Conservation (phyloP, 2,329 filamentous ascomycete species). For the Myriosclerotinia scirpicola region DNA sequence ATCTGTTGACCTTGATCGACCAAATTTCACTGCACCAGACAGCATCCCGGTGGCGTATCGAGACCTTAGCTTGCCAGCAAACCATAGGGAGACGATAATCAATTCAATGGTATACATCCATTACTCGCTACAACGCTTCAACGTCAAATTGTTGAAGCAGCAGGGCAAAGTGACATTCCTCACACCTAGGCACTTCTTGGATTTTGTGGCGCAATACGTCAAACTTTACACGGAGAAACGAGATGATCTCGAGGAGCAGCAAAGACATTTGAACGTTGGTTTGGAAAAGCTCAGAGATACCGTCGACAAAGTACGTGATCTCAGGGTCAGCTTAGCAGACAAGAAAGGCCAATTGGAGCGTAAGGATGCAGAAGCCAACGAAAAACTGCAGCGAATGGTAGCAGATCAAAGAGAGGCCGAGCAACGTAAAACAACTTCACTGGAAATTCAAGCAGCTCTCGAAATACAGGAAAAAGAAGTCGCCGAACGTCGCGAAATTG, state of each 20-base stretch:
- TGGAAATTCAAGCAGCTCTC: constrained; percentile 84
- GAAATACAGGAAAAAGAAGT: constrained; percentile 90
- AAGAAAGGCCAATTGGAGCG: constrained; percentile 92
- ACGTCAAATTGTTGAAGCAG: constrained; percentile 82
- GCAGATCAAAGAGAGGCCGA: constrained; percentile 94
- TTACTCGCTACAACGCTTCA: constrained; percentile 89
- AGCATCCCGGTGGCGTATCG: constrained; percentile 92
- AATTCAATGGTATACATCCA: constrained; percentile 99
- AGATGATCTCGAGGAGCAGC: constrained; percentile 96
- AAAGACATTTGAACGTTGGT: constrained; percentile 96
- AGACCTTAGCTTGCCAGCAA: constrained; percentile 78
- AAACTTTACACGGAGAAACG: constrained; percentile 97
- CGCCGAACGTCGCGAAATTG: constrained; percentile 76
- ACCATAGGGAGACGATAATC: constrained; percentile 86
- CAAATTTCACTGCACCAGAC: constrained; percentile 82
- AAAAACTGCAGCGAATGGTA: constrained; percentile 96
- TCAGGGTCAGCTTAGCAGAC: constrained; percentile 84
- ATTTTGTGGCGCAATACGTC: constrained; percentile 97
- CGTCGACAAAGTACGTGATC: constrained; percentile 92
- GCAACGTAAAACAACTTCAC: constrained; percentile 80
- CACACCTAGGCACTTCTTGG: constrained; percentile 93
- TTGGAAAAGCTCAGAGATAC: constrained; percentile 96
- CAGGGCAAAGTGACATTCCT: constrained; percentile 91
- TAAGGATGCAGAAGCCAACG: constrained; percentile 93
- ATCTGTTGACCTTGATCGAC: constrained; percentile 89